Conservation (phyloP, 2,329 filamentous ascomycete genomes). For the Aspergillus oerlinghausenensis region DNA sequence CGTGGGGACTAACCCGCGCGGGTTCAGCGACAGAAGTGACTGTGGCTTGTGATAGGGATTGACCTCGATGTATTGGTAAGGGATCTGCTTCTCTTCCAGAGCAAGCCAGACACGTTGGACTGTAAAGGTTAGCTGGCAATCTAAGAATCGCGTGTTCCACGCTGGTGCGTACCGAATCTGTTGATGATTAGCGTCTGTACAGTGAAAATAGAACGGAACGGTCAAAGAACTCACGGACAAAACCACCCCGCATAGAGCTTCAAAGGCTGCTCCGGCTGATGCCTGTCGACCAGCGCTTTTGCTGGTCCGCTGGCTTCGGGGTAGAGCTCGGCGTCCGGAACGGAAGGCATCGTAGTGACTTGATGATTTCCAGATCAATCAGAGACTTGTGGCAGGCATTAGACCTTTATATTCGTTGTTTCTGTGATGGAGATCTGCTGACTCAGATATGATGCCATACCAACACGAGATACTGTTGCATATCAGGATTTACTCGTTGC, state of each 20-base stretch:
- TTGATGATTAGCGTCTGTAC: conserved; percentile 1
- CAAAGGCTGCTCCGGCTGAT: conserved; percentile 31
- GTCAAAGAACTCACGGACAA: conserved; percentile 47
- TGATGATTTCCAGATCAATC: too few species aligned
- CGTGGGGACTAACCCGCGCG: conserved; percentile 70
- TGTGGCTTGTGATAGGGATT: conserved; percentile 72
- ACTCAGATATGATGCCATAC: too few species aligned
- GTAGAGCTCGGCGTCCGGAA: conserved; percentile 41
- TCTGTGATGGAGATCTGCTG: too few species aligned
- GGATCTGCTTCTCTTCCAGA: conserved; percentile 67
- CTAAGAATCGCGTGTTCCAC: too few species aligned
- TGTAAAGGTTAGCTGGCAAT: conserved; percentile 12
- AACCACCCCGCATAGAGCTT: conserved; percentile 74
- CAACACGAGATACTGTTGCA: too few species aligned
- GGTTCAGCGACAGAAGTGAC: conserved; percentile 66
- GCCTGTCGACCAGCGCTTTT: conserved; percentile 31
- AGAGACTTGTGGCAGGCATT: too few species aligned
- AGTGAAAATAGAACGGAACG: background rate
- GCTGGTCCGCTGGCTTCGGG: conserved; percentile 44
- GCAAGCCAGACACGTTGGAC: conserved; percentile 70
- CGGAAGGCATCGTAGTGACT: conserved; percentile 21
- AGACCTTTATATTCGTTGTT: too few species aligned
- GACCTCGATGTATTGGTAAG: conserved; percentile 71
- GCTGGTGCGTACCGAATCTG: conserved; percentile 29
- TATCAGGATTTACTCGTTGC: background rate